phyloP scores from a whole-genome alignment of 371 early-diverging fungal genomes.

The Phascolomyces articulosus region DNA sequence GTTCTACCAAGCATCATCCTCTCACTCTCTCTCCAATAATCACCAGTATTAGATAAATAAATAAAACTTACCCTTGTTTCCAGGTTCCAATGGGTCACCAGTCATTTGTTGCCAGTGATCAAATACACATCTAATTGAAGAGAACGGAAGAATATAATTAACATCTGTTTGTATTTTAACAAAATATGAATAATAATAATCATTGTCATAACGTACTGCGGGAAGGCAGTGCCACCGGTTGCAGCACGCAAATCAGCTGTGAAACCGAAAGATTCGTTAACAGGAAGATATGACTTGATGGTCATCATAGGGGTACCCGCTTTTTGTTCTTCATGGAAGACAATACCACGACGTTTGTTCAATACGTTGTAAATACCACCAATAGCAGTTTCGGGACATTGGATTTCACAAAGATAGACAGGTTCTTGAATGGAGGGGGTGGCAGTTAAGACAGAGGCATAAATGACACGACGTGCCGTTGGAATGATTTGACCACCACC shows the following conservation, averaged over 20 bases:
- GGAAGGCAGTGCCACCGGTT: constrained; percentile 81
- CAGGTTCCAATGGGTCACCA: constrained; percentile 68
- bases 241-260: constrained; percentile 91
- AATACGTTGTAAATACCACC: constrained; percentile 97
- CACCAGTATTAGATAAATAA: no score
- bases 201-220: constrained; percentile 76
- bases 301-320: constrained; percentile 90
- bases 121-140: no score
- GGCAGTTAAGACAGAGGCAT: constrained; percentile 93
- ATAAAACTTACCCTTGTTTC: constrained; percentile 56
- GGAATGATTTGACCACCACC: constrained; percentile 98
- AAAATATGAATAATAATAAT: no score
- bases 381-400: constrained; percentile 92
- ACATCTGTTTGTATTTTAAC: no score
- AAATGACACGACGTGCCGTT: constrained; percentile 92
- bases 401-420: constrained; percentile 97
- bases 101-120: constrained; percentile 86
- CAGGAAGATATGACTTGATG: constrained; percentile 96
- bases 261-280: constrained; percentile 99
- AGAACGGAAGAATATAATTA: no score
- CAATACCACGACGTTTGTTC: constrained; percentile 95
- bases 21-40: no score
- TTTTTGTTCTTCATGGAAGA: constrained; percentile 89
- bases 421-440: constrained; percentile 98
- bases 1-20: background rate